These are phyloP conservation scores for Boechera retrofracta DNA, from an alignment of 345 rosid genomes.

Conservation along the genomic window DNA sequence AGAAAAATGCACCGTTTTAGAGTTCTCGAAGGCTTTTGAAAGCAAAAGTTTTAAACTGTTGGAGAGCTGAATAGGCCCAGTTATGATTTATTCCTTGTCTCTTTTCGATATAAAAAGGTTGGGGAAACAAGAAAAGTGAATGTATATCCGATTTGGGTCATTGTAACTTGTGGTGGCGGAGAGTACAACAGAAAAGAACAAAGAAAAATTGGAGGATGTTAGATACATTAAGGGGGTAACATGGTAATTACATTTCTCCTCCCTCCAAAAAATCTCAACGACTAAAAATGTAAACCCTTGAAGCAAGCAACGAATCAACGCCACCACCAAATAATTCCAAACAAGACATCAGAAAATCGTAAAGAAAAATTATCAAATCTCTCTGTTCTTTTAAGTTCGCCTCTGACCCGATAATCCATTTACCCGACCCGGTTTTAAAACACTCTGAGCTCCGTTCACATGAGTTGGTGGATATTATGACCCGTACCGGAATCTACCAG, in stretches of 20 bases:
- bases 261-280: conserved; percentile 49
- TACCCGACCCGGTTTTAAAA: neutral
- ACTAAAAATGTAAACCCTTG: conserved; percentile 37
- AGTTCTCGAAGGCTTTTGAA: too few species aligned
- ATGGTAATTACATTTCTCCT: conserved; percentile 5
- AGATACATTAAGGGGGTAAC: neutral
- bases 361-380: neutral
- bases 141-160: conserved; percentile 8
- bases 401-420: neutral
- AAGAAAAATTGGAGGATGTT: too few species aligned
- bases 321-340: neutral
- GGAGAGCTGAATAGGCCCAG: too few species aligned
- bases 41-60: too few species aligned
- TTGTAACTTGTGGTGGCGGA: conserved; percentile 7
- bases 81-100: too few species aligned
- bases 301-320: conserved; percentile 43
- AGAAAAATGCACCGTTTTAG: too few species aligned
- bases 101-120: too few species aligned
- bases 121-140: too few species aligned
- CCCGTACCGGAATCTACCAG: conserved; percentile 51
- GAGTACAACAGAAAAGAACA: neutral
- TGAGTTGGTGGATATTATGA: conserved; percentile 57
- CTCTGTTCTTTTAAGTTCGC: neutral
- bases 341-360: neutral
- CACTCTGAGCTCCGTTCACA: neutral